Evolutionary conservation across 1,284 basidiomycete species (phyloP), one percentile per base, ranked within the genome.

Genomic region (Ganoderma resinaceum): DNA sequence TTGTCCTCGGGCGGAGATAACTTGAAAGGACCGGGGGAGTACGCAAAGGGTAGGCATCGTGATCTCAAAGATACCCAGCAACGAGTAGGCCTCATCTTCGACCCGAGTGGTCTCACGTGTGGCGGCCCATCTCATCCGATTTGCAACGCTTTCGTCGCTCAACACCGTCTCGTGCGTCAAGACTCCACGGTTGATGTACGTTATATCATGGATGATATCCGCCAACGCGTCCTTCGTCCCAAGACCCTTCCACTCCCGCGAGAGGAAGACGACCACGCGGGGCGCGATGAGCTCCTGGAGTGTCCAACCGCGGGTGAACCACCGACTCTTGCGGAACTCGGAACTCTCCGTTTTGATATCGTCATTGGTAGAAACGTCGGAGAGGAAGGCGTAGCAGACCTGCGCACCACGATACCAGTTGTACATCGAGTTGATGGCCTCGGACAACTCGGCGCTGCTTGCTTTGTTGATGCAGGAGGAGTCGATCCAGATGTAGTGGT

Each of bases 381-480:
- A 20, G 9, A 66, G 65, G 59, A 49, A 61, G 46, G 60, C 65
- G 20, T 61, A 66, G 20, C 64, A 66, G 35, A 66, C 46, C 20
- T 29, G 23, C n/a, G 64, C 58, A n/a, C 26, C 16, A 16, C 37
- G 7, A 38, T 66, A 66, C 42, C 46, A 66, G 43, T 18, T 29
- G 58, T 37, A 65, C 64, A 65, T 65, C 20, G 64, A 60, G 59
- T 65, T 65, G 64, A 65, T 60, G 23, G 64, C 64, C 37, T 65
- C 64, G n/a, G 42, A 35, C n/a, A 65, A 43, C 58, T 61, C 65
- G 16, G 65, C 33, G 43, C 59, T 61, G 60, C 65, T 66, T 12
- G 59, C 29, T 37, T 66, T 66, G 65, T 66, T 60, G 59, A 66
- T 66, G 59, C 65, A 66, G 64, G 58, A 66, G 35, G 59, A 49